A percentile compares a stretch with the other conserved stretches of the same genome.
phyloP scores from a whole-genome alignment of 2,329 filamentous ascomycete species.

The Sphaerulina populicola region DNA sequence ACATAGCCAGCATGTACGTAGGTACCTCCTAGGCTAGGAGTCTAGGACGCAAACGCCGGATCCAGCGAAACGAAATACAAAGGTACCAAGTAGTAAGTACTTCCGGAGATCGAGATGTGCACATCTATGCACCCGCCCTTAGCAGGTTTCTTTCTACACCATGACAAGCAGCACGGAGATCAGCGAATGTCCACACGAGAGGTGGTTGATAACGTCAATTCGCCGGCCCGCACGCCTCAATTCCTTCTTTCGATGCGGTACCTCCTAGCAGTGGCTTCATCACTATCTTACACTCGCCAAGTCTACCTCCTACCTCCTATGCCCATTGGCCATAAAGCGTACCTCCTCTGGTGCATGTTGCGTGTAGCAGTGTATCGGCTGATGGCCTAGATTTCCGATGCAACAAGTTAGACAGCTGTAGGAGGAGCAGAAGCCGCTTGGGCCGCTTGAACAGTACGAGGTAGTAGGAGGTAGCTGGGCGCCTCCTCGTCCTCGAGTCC shows the following conservation, averaged over 20 bases:
- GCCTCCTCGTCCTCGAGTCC: neutral
- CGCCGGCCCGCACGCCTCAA: neutral
- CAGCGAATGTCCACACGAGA: neutral
- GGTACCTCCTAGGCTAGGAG: conserved; percentile 14
- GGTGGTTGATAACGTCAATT: neutral
- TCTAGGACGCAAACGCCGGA: conserved; percentile 16
- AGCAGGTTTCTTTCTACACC: no score
- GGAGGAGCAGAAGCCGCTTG: conserved; percentile 2
- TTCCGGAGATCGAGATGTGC: conserved; percentile 20
- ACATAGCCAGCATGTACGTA: no score
- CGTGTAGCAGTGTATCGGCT: neutral
- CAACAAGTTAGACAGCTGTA: neutral
- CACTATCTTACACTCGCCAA: no score
- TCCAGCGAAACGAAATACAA: conserved; percentile 16
- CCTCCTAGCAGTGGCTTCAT: no score
- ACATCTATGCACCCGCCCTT: conserved; percentile 4
- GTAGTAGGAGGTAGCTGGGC: neutral
- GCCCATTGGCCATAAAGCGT: no score
- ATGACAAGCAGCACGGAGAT: neutral
- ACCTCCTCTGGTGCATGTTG: neutral
- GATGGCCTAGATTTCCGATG: neutral
- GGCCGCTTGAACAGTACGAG: no score
- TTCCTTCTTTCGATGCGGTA: neutral
- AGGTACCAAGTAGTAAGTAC: no score
- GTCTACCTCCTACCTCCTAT: no score